Base-by-base conservation (phyloP, 2,329 filamentous ascomycete species). In the Penicillium nordicum region DNA sequence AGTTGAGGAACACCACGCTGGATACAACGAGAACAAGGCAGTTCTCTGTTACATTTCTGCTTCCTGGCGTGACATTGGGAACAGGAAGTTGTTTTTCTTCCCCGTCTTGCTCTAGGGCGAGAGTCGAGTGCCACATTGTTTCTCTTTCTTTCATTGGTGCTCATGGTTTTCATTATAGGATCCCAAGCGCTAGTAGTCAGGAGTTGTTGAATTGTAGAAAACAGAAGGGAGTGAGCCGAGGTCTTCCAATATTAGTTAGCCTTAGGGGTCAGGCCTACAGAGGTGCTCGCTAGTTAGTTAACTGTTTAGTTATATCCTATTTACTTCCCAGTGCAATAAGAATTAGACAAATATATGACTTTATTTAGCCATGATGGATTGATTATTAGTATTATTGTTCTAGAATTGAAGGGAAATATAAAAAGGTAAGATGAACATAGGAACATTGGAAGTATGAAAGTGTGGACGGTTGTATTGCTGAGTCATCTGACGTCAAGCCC, bases 11-110 rank as follows among this genome's bases (percentile, higher is more conserved):
- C 56, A 11, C 50, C 57, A 14, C 53, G 57, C 23, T 59, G 53
- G 14, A 57, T 50, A 36, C 59, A 57, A 16, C 57, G 50, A 25
- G 40, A 44, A 12, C 59, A 61, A 40, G 59, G 57, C 23, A 52
- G 38, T 23, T 59, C 57, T 40, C 37, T 38, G 29, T 57, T 48
- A 34, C 54, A 59, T 57, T 52, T 61, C 48, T 61, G 59, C 43
- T 59, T 61, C 27, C 59, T 53, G n/a, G 44, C 23, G 23, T 61
- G 57, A 29, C 57, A 61, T 44, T 59, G 57, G 16, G 53, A 53
- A 23, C 59, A 59, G 6, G 59, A 57, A 9, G 47, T 61, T 38
- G 57, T 52, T 50, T 57, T 59, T 34, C 57, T 58, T 12, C 59
- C 59, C 32, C 59, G 57, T 30, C 32, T 55, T 34, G 16, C 41